A percentile compares a stretch with the other conserved stretches of the same genome.
Conservation (phyloP, 208 protist species). For the Crithidia sp. region DNA sequence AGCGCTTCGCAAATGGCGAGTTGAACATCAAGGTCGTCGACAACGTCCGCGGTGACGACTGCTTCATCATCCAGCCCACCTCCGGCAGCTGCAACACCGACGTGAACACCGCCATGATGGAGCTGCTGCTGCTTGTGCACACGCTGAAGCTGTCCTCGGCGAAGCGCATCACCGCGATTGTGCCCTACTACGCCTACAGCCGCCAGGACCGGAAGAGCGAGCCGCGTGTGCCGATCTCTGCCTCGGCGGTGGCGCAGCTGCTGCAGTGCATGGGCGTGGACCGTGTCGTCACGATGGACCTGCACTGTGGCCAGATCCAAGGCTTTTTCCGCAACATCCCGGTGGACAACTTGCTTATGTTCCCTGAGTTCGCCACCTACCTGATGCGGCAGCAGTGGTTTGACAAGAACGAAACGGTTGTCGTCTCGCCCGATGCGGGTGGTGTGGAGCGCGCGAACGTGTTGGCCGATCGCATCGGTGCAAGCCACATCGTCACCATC, state of each 20-base stretch:
- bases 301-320: conserved; percentile 96
- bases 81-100: conserved; percentile 62
- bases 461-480: conserved; percentile 84
- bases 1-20: conserved; percentile 92
- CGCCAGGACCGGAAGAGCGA: conserved; percentile 97
- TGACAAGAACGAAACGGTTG: conserved; percentile 76
- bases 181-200: conserved; percentile 96
- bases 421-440: conserved; percentile 97
- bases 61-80: conserved; percentile 96
- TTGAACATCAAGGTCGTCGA: conserved; percentile 94
- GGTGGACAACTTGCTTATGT: conserved; percentile 94
- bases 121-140: conserved; percentile 90
- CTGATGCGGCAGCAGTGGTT: conserved; percentile 85
- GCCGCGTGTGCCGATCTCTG: conserved; percentile 96
- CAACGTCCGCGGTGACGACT: conserved; percentile 95
- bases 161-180: conserved; percentile 95
- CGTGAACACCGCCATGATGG: conserved; percentile 92
- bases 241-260: conserved; percentile 94
- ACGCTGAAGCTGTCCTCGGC: conserved; percentile 91
- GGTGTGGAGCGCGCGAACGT: conserved; percentile 95
- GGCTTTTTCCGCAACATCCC: conserved; percentile 97
- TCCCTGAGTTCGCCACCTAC: conserved; percentile 89
- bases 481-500: conserved; percentile 92
- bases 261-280: conserved; percentile 94
- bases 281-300: conserved; percentile 94